Evolutionary conservation across 768 basidiomycete species (phyloP).

Genomic region (Dacryopinax primogenitus): DNA sequence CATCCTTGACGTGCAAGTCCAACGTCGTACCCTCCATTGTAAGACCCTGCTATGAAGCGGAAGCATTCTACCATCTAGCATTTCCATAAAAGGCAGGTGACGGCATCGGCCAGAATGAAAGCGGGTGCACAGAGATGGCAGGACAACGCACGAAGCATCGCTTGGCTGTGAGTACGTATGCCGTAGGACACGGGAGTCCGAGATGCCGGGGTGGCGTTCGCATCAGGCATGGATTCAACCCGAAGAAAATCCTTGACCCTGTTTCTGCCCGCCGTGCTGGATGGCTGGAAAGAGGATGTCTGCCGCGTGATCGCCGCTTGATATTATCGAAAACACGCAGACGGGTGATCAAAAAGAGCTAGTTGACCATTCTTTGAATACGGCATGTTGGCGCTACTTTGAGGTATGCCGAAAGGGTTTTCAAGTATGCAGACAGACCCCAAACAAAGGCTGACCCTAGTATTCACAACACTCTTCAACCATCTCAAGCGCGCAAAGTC

Average conservation of each 20-base stretch:
- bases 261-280: neutral
- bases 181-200: neutral
- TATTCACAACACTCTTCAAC: no score
- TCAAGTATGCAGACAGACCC: no score
- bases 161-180: neutral
- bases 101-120: neutral
- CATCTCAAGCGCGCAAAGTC: no score
- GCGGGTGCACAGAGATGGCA: conserved; percentile 7
- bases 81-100: neutral
- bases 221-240: neutral
- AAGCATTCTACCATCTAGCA: neutral
- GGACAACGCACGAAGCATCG: neutral
- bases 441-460: no score
- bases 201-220: neutral
- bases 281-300: neutral
- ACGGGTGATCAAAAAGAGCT: no score
- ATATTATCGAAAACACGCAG: no score
- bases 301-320: no score
- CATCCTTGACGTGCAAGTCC: conserved; percentile 6
- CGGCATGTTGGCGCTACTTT: neutral
- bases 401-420: neutral
- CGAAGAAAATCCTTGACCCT: neutral
- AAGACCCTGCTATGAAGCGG: conserved; percentile 4
- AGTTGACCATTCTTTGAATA: neutral
- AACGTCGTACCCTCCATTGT: neutral